Evolutionary conservation across 805 yeast genomes (phyloP).

Genomic region (Pichia heedii): DNA sequence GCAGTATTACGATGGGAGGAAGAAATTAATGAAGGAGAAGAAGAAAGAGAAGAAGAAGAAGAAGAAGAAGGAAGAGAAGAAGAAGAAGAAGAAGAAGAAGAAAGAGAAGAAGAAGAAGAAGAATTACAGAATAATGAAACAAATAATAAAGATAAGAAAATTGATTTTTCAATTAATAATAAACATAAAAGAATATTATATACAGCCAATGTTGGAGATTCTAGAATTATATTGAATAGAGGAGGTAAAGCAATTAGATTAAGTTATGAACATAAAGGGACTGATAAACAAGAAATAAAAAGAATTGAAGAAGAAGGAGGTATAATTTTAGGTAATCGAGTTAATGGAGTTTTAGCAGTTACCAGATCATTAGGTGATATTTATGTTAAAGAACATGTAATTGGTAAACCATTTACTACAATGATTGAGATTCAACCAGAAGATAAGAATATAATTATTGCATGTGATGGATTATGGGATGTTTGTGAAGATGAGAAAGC

Average conservation of each 20-base stretch:
- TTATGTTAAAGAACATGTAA: slow-evolving; percentile 82
- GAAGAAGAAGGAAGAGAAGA: slow-evolving; percentile 1
- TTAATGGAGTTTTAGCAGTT: slow-evolving; percentile 92
- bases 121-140: not conserved
- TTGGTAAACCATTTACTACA: slow-evolving; percentile 89
- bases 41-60: slow-evolving; percentile 2
- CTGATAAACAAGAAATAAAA: slow-evolving; percentile 66
- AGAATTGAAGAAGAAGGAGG: slow-evolving; percentile 80
- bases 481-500: slow-evolving; percentile 82
- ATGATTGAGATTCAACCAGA: slow-evolving; percentile 58
- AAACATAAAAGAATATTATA: slow-evolving; percentile 67
- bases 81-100: not conserved
- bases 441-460: slow-evolving; percentile 78
- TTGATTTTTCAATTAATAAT: slow-evolving; percentile 39
- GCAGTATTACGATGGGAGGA: slow-evolving; percentile 83
- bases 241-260: slow-evolving; percentile 67
- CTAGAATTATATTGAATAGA: slow-evolving; percentile 72
- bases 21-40: slow-evolving; percentile 16
- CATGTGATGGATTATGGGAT: slow-evolving; percentile 98
- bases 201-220: slow-evolving; percentile 94
- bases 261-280: slow-evolving; percentile 90
- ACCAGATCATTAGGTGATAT: slow-evolving; percentile 89
- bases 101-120: not conserved
- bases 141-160: slow-evolving; percentile 11
- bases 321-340: slow-evolving; percentile 78